Conservation (phyloP, 2,329 filamentous ascomycete genomes). For the Fusarium guadeloupense region DNA sequence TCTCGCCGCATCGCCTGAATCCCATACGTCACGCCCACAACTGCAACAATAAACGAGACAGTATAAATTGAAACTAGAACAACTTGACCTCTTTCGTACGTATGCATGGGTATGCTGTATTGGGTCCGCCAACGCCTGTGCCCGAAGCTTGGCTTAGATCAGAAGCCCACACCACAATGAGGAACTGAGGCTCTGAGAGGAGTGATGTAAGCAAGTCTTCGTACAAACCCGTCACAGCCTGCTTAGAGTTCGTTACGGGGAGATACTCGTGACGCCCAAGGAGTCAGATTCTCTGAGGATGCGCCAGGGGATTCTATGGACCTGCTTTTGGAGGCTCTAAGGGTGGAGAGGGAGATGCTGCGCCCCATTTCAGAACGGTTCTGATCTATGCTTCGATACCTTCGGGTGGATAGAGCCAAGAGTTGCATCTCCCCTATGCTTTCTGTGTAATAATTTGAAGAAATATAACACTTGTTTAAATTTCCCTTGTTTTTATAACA, state of each 20-base stretch:
- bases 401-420: too few relatives aligned
- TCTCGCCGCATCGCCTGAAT: constrained; percentile 25
- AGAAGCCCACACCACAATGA: constrained; percentile 25
- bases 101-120: constrained; percentile 13
- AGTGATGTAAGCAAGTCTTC: constrained; percentile 31
- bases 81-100: constrained; percentile 1
- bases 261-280: constrained; percentile 21
- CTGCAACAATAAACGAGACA: constrained; percentile 17
- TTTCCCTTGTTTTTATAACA: too few relatives aligned
- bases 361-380: too few relatives aligned
- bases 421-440: too few relatives aligned
- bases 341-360: too few relatives aligned
- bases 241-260: constrained; percentile 5
- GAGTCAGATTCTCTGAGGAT: background rate
- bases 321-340: too few relatives aligned
- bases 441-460: too few relatives aligned
- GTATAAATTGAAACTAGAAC: constrained; percentile 28
- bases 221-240: constrained; percentile 1
- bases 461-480: too few relatives aligned
- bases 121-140: background rate
- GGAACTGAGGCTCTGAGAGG: constrained; percentile 20
- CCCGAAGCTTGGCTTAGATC: constrained; percentile 16
- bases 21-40: constrained; percentile 9
- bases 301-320: too few relatives aligned
- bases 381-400: too few relatives aligned